phyloP scores from a whole-genome alignment of 2,329 filamentous ascomycete species.

The Verticillium nubilum region DNA sequence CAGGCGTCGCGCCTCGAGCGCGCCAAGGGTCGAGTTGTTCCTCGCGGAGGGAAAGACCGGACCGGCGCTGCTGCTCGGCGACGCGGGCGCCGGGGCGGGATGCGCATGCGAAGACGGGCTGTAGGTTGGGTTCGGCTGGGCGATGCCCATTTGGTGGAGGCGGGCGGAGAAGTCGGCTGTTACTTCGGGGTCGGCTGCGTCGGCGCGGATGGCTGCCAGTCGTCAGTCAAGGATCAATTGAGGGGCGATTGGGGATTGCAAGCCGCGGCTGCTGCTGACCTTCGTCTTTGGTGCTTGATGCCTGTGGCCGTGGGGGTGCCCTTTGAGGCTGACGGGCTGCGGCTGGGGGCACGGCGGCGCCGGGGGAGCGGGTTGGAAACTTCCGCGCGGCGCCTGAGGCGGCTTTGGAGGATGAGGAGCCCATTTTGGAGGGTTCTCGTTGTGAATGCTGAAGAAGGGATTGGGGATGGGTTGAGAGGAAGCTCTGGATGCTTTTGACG shows the following conservation, averaged over 20 bases:
- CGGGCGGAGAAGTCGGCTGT: conserved; percentile 43
- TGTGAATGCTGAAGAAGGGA: not conserved
- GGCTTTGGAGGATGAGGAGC: conserved; percentile 41
- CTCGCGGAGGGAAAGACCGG: conserved; percentile 23
- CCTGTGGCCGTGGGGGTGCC: conserved; percentile 11
- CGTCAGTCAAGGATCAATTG: conserved; percentile 10
- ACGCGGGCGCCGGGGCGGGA: not conserved
- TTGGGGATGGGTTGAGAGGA: not conserved
- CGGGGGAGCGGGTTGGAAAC: conserved; percentile 35
- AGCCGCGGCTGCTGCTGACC: conserved; percentile 16
- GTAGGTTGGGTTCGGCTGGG: conserved; percentile 46
- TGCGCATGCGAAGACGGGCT: conserved; percentile 44
- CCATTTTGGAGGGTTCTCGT: conserved; percentile 27
- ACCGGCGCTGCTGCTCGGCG: conserved; percentile 9
- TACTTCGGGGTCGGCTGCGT: conserved; percentile 35
- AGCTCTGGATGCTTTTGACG: conserved; percentile 2
- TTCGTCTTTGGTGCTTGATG: conserved; percentile 23
- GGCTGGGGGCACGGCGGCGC: conserved; percentile 12
- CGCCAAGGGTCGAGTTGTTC: conserved; percentile 41
- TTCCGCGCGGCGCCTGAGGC: conserved; percentile 33
- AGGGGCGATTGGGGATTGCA: not conserved
- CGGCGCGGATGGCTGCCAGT: conserved; percentile 30
- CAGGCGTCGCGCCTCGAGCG: conserved; percentile 40
- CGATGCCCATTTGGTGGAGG: conserved; percentile 49
- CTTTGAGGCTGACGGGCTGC: conserved; percentile 12